phyloP scores from a whole-genome alignment of 495 filamentous ascomycete species.

The Aspergillus nidulans region DNA sequence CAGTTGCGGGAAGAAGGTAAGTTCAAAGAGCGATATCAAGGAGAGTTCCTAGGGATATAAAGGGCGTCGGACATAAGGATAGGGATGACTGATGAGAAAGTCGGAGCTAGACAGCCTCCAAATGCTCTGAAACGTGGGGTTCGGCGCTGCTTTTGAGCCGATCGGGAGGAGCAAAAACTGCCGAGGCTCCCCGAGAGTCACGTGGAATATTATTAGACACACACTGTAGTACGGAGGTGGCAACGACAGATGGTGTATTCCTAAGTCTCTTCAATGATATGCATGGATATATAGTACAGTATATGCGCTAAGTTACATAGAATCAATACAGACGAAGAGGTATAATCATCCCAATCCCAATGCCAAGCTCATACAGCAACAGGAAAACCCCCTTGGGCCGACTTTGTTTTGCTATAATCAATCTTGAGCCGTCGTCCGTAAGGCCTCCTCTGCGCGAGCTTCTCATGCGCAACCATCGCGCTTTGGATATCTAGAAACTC shows the following conservation, averaged over 20 bases:
- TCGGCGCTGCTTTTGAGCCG: constrained; percentile 18
- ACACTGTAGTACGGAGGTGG: neutral
- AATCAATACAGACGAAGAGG: neutral
- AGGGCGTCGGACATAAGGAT: neutral
- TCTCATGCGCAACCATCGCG: constrained; percentile 53
- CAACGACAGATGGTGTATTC: no score
- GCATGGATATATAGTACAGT: neutral
- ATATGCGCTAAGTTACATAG: neutral
- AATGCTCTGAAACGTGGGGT: constrained; percentile 32
- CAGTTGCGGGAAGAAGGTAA: neutral
- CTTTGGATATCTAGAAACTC: constrained; percentile 69
- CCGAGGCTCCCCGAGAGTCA: constrained; percentile 37
- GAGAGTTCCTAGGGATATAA: neutral
- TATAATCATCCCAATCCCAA: neutral
- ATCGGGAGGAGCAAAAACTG: constrained; percentile 20
- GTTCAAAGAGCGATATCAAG: neutral
- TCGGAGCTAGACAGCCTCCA: neutral
- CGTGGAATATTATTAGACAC: constrained; percentile 15
- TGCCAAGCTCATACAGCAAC: neutral
- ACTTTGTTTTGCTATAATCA: constrained; percentile 48
- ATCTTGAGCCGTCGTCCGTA: constrained; percentile 64
- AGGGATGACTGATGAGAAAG: constrained; percentile 2
- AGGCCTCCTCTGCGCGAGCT: constrained; percentile 53
- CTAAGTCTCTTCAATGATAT: neutral
- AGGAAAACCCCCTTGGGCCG: neutral